phyloP scores from a whole-genome alignment of 2,329 filamentous ascomycete genomes.

The Aspergillus brasiliensis region DNA sequence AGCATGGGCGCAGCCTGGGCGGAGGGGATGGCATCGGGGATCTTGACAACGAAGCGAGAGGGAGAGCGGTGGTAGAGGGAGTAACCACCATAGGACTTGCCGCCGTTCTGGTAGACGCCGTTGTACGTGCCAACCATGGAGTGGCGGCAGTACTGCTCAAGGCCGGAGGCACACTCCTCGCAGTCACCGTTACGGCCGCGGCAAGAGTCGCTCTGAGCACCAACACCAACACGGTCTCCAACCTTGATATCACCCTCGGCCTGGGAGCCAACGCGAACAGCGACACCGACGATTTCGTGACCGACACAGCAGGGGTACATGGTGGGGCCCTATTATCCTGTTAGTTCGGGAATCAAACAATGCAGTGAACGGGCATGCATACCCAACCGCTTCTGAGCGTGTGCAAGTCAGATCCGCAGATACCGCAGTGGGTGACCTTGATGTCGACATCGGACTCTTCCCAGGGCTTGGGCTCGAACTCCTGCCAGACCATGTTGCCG shows the following conservation, averaged over 20 bases:
- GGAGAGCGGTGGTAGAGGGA: slow-evolving; percentile 57
- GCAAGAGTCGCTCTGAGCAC: slow-evolving; percentile 62
- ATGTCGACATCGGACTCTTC: slow-evolving; percentile 67
- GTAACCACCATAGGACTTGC: slow-evolving; percentile 68
- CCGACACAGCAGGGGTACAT: slow-evolving; percentile 57
- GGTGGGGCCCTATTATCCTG: slow-evolving; percentile 29
- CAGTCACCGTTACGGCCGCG: slow-evolving; percentile 47
- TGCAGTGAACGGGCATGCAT: slow-evolving; percentile 12
- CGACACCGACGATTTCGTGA: slow-evolving; percentile 66
- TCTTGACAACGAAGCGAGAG: slow-evolving; percentile 61
- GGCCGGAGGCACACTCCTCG: slow-evolving; percentile 52
- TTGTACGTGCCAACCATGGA: slow-evolving; percentile 34
- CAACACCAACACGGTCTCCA: slow-evolving; percentile 54
- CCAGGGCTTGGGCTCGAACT: slow-evolving; percentile 65
- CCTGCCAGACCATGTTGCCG: slow-evolving; percentile 57
- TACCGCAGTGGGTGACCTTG: slow-evolving; percentile 63
- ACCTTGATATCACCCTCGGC: slow-evolving; percentile 35
- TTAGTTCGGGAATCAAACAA: neutral
- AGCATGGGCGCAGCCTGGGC: slow-evolving; percentile 21
- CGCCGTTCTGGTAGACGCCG: slow-evolving; percentile 50
- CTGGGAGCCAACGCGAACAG: slow-evolving; percentile 57
- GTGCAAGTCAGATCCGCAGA: slow-evolving; percentile 66
- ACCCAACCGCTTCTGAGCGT: slow-evolving; percentile 54
- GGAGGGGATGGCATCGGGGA: slow-evolving; percentile 19
- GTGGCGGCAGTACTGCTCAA: slow-evolving; percentile 35